These are phyloP conservation scores for Trametes coccinea DNA, from an alignment of 768 basidiomycete genomes.

Conservation along the genomic window DNA sequence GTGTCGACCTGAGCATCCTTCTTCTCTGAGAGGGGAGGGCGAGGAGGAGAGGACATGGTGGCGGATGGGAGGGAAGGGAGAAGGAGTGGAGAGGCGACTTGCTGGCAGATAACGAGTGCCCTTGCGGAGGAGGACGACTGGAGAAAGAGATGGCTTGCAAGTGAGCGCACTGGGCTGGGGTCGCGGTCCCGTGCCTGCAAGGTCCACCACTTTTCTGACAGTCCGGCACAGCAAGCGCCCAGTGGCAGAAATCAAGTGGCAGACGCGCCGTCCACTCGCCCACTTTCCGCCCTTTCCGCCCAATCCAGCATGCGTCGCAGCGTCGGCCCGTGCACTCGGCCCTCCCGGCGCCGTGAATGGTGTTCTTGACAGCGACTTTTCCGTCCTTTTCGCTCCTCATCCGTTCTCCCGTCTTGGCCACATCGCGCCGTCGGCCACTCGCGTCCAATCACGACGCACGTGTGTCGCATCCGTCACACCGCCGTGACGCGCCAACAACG, in stretches of 20 bases:
- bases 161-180: not conserved
- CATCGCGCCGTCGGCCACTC: slow-evolving; percentile 1
- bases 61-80: slow-evolving; percentile 9
- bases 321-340: slow-evolving; percentile 1
- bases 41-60: slow-evolving; percentile 18
- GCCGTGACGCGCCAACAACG: not conserved
- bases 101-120: slow-evolving; percentile 17
- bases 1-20: slow-evolving; percentile 18
- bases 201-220: not conserved
- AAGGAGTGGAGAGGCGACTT: slow-evolving; percentile 10
- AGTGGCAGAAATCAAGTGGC: not conserved
- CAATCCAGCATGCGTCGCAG: not conserved
- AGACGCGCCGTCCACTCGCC: not conserved
- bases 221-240: not conserved
- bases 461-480: slow-evolving; percentile 12
- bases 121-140: not conserved
- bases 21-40: slow-evolving; percentile 9
- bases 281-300: not conserved
- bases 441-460: slow-evolving; percentile 24
- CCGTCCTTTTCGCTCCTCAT: not conserved
- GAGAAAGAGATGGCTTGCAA: not conserved
- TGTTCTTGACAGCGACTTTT: not conserved
- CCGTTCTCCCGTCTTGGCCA: not conserved
- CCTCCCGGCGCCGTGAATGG: not conserved
- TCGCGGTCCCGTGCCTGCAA: not conserved